phyloP scores from a whole-genome alignment of 176 grass and related monocot species.

The Avena atlantica region DNA sequence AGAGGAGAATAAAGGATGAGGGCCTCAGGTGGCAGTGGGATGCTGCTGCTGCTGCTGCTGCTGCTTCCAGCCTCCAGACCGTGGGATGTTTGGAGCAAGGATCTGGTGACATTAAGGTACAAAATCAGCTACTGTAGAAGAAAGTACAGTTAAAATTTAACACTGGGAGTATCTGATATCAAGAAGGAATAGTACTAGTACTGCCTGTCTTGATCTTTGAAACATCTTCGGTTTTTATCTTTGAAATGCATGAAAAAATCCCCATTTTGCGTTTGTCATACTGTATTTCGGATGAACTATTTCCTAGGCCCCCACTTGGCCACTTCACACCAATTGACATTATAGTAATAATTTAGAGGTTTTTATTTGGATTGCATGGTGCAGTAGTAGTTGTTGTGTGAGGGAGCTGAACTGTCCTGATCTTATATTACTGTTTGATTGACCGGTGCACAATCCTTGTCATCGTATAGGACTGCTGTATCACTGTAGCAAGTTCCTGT shows the following conservation, averaged over 20 bases:
- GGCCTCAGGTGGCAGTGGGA: constrained; percentile 67
- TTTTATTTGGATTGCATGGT: background rate
- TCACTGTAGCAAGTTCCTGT: background rate
- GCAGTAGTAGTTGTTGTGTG: background rate
- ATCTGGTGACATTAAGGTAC: constrained; percentile 91
- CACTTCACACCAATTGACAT: no score
- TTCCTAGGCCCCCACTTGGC: background rate
- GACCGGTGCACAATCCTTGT: background rate
- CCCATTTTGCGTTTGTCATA: background rate
- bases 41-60: constrained; percentile 53
- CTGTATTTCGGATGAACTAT: background rate
- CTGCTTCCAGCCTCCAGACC: constrained; percentile 57
- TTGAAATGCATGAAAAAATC: no score
- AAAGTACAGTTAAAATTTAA: constrained; percentile 21
- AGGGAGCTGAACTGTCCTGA: background rate
- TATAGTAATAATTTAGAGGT: no score
- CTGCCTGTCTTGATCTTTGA: constrained; percentile 44
- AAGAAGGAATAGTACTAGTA: constrained; percentile 42
- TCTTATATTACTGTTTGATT: background rate
- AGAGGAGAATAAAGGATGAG: constrained; percentile 77
- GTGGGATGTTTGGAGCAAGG: constrained; percentile 65
- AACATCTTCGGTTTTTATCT: background rate
- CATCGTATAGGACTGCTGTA: background rate
- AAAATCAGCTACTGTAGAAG: background rate
- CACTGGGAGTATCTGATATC: constrained; percentile 31